Evolutionary conservation across 352 stramenopile genomes (phyloP).

Genomic region (Globisporangium acanthophoron): DNA sequence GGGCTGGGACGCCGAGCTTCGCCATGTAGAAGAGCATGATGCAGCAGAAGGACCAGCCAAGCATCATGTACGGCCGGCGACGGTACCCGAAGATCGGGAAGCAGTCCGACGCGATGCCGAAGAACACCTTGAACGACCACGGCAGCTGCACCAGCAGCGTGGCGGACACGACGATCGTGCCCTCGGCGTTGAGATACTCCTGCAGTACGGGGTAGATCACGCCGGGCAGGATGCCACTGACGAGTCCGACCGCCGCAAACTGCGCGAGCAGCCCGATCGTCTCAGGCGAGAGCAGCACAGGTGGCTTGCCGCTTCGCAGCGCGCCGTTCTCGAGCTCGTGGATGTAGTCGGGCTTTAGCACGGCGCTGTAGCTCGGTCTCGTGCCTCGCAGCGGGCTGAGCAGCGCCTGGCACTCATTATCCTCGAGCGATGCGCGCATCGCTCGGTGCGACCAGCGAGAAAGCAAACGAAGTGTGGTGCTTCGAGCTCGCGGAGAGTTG

Average conservation of each 20-base stretch:
- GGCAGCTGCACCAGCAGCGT: constrained; percentile 40
- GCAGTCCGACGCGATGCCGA: constrained; percentile 56
- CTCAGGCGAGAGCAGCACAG: constrained; percentile 2
- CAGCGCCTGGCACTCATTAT: constrained; percentile 5
- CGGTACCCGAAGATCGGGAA: constrained; percentile 53
- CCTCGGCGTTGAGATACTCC: constrained; percentile 49
- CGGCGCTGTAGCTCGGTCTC: constrained; percentile 1
- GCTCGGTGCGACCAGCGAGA: not conserved
- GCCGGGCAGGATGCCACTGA: constrained; percentile 35
- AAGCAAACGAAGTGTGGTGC: not conserved
- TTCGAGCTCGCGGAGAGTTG: not conserved
- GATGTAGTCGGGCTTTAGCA: not conserved
- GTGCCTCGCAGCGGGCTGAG: constrained; percentile 4
- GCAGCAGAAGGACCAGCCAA: constrained; percentile 50
- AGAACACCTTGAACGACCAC: constrained; percentile 59
- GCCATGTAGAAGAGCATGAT: constrained; percentile 46
- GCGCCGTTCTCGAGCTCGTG: constrained; percentile 23
- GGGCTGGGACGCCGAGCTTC: constrained; percentile 20
- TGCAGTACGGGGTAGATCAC: constrained; percentile 55
- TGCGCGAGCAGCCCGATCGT: constrained; percentile 37
- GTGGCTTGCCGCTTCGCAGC: constrained; percentile 23
- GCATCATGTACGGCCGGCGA: constrained; percentile 49
- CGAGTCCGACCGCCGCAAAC: constrained; percentile 50
- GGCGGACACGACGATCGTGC: constrained; percentile 45
- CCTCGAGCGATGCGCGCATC: constrained; percentile 9